These are phyloP conservation scores for Obba rivulosa DNA, from an alignment of 768 basidiomycete species.

Conservation along the genomic window DNA sequence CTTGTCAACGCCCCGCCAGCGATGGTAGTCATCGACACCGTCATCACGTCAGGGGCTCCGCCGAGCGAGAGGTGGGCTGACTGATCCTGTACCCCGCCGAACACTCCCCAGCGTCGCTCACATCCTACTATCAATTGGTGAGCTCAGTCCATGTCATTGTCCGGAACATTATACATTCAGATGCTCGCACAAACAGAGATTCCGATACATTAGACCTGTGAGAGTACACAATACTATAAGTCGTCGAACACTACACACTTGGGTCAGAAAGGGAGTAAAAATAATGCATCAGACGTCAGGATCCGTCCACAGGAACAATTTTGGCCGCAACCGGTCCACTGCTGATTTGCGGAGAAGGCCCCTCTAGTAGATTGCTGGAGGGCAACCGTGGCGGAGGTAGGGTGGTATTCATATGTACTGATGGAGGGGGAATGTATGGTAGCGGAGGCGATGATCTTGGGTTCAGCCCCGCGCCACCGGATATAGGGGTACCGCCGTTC, in stretches of 20 bases:
- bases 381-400: slow-evolving; percentile 7
- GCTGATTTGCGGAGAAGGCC: background rate
- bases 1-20: too few species aligned
- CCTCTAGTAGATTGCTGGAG: slow-evolving; percentile 5
- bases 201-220: background rate
- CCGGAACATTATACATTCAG: too few species aligned
- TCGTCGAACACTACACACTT: background rate
- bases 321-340: slow-evolving; percentile 5
- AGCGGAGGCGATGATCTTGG: background rate
- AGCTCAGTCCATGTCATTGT: too few species aligned
- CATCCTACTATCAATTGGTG: too few species aligned
- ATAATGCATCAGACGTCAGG: slow-evolving; percentile 3
- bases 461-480: background rate
- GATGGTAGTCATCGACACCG: too few species aligned
- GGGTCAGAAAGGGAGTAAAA: background rate
- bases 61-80: too few species aligned
- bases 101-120: too few species aligned
- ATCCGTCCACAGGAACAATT: slow-evolving; percentile 15
- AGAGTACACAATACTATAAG: background rate
- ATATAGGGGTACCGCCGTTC: background rate
- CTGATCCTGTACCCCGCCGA: too few species aligned
- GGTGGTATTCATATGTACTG: background rate
- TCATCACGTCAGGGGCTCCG: too few species aligned
- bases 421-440: slow-evolving; percentile 6
- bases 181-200: too few species aligned